Evolutionary conservation across 225 moss, liverwort and hornwort species (phyloP).

Genomic region (Ulota crispa): DNA sequence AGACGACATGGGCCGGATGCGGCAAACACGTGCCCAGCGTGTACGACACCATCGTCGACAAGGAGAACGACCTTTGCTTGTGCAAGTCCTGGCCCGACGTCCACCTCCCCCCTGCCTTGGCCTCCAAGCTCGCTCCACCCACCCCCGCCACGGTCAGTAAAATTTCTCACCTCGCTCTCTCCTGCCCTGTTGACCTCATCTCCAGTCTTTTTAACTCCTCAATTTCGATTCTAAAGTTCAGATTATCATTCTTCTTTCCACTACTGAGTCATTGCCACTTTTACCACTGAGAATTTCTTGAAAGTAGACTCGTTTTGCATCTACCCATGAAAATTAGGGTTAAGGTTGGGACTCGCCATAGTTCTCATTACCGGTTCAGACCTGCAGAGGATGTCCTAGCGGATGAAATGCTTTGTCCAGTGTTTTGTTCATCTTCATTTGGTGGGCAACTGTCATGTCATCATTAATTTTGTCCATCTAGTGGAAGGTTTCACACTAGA

Average conservation of each 20-base stretch:
- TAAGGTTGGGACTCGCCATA: neutral
- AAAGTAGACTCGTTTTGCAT: neutral
- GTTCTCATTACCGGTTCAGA: neutral
- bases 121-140: conserved; percentile 27
- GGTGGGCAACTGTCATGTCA: too few species aligned
- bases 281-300: neutral
- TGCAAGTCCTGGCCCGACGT: conserved; percentile 89
- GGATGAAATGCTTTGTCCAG: too few species aligned
- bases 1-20: conserved; percentile 85
- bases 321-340: neutral
- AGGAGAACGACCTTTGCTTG: conserved; percentile 70
- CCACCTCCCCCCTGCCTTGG: conserved; percentile 44
- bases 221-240: neutral
- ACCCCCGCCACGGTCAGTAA: conserved; percentile 17
- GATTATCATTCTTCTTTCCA: neutral
- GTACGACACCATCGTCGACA: conserved; percentile 53
- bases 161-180: neutral
- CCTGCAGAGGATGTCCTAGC: too few species aligned
- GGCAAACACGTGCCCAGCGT: conserved; percentile 82
- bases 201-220: neutral
- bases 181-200: neutral
- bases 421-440: too few species aligned
- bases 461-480: too few species aligned
- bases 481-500: too few species aligned
- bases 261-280: neutral